Evolutionary conservation across 306 rosid species (phyloP).

Genomic region (Benincasa hispida): DNA sequence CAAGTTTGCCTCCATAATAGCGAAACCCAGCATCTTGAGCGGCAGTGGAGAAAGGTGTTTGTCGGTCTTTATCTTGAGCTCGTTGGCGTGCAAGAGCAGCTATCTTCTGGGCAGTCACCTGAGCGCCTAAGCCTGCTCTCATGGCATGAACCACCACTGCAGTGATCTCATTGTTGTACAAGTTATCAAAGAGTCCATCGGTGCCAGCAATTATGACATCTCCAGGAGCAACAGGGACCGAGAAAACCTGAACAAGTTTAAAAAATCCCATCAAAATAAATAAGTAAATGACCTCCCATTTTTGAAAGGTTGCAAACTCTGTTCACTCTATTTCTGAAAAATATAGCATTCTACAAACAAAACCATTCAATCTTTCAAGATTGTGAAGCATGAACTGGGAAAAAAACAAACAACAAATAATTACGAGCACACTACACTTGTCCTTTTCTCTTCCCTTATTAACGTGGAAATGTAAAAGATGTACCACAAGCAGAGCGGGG

Average conservation of each 20-base stretch:
- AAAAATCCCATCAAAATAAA: not conserved
- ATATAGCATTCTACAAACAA: not conserved
- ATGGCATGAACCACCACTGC: slow-evolving; percentile 80
- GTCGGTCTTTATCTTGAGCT: slow-evolving; percentile 73
- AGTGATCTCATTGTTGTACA: slow-evolving; percentile 81
- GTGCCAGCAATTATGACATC: slow-evolving; percentile 88
- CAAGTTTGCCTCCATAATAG: slow-evolving; percentile 91
- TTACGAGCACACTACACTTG: not conserved
- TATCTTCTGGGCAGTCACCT: slow-evolving; percentile 92
- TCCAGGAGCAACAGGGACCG: slow-evolving; percentile 69
- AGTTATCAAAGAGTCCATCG: slow-evolving; percentile 87
- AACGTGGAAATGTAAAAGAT: not conserved
- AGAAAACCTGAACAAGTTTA: slow-evolving; percentile 52
- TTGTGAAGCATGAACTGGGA: not conserved
- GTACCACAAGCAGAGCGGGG: not conserved
- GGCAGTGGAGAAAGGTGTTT: slow-evolving; percentile 93
- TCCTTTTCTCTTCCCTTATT: not conserved
- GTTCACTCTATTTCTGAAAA: not conserved
- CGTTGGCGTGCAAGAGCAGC: slow-evolving; percentile 96
- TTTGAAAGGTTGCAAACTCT: not conserved
- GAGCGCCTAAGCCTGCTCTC: slow-evolving; percentile 71
- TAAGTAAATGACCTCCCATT: not conserved
- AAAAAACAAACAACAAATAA: not conserved
- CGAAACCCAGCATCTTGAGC: slow-evolving; percentile 96
- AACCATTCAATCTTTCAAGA: not conserved